phyloP scores from a whole-genome alignment of 495 filamentous ascomycete genomes.

The Annulohypoxylon bovei region DNA sequence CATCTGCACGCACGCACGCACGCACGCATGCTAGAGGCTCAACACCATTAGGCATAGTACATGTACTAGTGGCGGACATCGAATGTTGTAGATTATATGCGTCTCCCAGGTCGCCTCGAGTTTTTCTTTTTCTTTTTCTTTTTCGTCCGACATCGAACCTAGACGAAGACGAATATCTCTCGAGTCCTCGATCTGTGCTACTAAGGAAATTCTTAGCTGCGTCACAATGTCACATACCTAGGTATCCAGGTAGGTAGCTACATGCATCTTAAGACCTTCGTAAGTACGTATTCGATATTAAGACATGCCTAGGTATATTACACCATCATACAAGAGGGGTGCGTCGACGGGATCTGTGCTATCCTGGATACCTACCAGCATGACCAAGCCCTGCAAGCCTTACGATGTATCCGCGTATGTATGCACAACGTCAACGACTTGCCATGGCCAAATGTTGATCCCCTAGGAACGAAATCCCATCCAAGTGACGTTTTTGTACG shows the following conservation, averaged over 20 bases:
- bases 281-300: neutral
- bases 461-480: conserved; percentile 10
- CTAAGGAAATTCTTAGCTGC: neutral
- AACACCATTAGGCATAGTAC: conserved; percentile 17
- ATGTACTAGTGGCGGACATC: neutral
- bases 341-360: conserved; percentile 27
- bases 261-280: neutral
- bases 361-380: conserved; percentile 12
- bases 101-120: too few species aligned
- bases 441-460: neutral
- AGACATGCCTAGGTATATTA: neutral
- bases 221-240: too few species aligned
- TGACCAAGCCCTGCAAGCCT: neutral
- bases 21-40: conserved; percentile 26
- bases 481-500: conserved; percentile 19
- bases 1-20: conserved; percentile 30
- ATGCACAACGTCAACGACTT: neutral
- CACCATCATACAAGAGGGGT: conserved; percentile 10
- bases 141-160: neutral
- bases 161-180: neutral
- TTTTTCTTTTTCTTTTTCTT: neutral
- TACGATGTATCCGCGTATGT: neutral
- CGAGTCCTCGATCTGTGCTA: neutral
- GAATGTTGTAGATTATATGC: neutral
- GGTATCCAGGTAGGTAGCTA: too few species aligned